Base-by-base conservation (phyloP, 768 basidiomycete species). In the Suillus plorans region DNA sequence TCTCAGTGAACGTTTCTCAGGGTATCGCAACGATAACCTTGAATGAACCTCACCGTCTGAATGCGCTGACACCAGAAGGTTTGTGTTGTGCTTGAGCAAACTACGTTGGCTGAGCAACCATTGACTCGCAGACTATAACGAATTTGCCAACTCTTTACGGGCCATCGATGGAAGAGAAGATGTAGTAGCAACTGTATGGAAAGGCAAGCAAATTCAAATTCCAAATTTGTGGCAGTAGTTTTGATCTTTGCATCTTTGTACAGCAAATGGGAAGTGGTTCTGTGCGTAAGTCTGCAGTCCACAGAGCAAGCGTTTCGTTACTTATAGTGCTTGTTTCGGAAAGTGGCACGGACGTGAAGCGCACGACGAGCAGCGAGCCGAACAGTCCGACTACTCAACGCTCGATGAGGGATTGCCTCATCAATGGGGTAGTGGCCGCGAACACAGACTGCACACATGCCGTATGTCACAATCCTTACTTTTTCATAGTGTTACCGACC, bases 211-310 rank as follows among this genome's bases (percentile, higher is more conserved):
- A 39, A 7, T 39, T 12, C n/a, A n/a, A n/a, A n/a, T n/a, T 22
- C 6, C 34, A 36, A 55, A 1, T 55, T 34, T 16, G 36, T 31
- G 41, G 22, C 50, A 18, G 34, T 14, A 12, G 36, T 14, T 37
- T 50, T 16, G 20, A 13, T 61, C 52, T 60, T 16, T 2, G 50
- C 62, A 20, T 41, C 45, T 59, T 36, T 22, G 16, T 55, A 5
- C 53, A 89, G 89, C 86, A 12, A 86, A 79, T 41, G 89, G 89
- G 3, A 83, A 80, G 66, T 90, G 88, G 88, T 90, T 91, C 73
- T 91, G 88, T 78, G 83, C 89, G 89, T 90, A 71, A 70, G 88
- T 76, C 20, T 5, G 39, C 49, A 63, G 57, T 49, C 31, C n/a
- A 49, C 18, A n/a, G 13, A 5, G 36, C 42, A 7, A 6, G 39